These are phyloP conservation scores for Aspergillus pseudoviridinutans DNA, from an alignment of 2,329 filamentous ascomycete species.

Conservation along the genomic window DNA sequence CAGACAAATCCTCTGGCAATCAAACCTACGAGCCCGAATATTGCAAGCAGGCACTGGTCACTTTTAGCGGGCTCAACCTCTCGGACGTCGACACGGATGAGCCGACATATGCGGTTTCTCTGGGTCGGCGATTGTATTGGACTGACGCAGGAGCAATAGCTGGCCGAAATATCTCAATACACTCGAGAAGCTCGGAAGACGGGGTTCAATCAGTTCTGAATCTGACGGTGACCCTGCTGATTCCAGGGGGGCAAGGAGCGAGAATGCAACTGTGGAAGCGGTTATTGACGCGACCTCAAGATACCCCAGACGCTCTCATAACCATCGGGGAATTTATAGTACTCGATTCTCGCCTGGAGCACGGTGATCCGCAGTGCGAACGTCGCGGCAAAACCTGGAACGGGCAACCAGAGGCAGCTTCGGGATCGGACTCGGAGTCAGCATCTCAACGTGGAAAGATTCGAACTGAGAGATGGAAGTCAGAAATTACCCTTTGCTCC, in stretches of 20 bases:
- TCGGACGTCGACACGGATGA: neutral
- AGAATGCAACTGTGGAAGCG: neutral
- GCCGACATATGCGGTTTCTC: neutral
- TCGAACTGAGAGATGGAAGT: neutral
- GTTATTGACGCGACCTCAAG: neutral
- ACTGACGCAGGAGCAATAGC: neutral
- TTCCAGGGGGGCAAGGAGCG: neutral
- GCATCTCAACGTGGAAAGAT: neutral
- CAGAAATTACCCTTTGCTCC: neutral
- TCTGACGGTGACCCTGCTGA: neutral
- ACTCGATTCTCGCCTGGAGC: neutral
- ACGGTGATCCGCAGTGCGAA: neutral
- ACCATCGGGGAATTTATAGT: neutral
- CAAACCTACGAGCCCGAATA: neutral
- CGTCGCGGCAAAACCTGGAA: neutral
- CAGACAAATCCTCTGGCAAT: neutral
- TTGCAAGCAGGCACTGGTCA: neutral
- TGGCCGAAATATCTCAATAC: neutral
- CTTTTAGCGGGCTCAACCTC: neutral
- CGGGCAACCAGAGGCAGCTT: neutral
- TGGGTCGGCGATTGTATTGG: neutral
- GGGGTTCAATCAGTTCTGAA: neutral
- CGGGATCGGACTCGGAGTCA: neutral
- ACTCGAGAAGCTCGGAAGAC: neutral
- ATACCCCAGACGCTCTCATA: neutral